Evolutionary conservation across 352 stramenopile species (phyloP).

Genomic region (Thraustochytrium striatum): DNA sequence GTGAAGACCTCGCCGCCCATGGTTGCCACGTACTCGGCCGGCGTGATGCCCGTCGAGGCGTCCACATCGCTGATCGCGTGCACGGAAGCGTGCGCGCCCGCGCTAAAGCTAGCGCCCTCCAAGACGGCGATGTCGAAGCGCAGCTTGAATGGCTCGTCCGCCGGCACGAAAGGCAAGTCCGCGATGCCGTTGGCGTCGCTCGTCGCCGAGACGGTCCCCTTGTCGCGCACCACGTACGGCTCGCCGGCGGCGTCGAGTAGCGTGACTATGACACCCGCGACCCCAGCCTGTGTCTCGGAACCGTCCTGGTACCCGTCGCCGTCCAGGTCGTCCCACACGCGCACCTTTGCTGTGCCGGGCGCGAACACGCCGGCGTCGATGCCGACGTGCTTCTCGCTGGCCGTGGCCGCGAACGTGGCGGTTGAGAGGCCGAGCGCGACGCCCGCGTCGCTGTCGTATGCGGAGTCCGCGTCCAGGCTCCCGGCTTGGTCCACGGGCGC

Average conservation of each 20-base stretch:
- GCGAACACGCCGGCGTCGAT: not conserved
- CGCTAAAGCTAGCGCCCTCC: not conserved
- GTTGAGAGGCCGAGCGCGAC: not conserved
- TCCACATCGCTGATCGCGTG: not conserved
- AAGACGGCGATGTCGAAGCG: not conserved
- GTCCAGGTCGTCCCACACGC: too few species aligned
- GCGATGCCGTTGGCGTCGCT: not conserved
- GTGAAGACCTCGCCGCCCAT: not conserved
- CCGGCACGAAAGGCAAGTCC: not conserved
- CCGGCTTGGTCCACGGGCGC: not conserved
- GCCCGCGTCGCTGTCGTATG: not conserved
- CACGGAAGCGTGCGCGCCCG: not conserved
- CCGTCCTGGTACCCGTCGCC: not conserved
- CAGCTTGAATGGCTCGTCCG: not conserved
- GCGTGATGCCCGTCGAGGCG: not conserved
- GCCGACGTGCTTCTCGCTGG: too few species aligned
- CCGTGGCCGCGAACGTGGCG: not conserved
- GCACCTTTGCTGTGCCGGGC: not conserved
- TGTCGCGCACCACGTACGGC: too few species aligned
- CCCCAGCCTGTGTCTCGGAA: not conserved
- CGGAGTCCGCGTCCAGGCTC: not conserved
- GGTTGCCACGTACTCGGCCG: not conserved
- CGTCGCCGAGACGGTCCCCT: too few species aligned
- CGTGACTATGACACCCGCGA: not conserved
- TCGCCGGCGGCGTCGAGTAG: too few species aligned